Conservation (phyloP, 75 land plant genomes). For the Ceratopteris richardii region DNA sequence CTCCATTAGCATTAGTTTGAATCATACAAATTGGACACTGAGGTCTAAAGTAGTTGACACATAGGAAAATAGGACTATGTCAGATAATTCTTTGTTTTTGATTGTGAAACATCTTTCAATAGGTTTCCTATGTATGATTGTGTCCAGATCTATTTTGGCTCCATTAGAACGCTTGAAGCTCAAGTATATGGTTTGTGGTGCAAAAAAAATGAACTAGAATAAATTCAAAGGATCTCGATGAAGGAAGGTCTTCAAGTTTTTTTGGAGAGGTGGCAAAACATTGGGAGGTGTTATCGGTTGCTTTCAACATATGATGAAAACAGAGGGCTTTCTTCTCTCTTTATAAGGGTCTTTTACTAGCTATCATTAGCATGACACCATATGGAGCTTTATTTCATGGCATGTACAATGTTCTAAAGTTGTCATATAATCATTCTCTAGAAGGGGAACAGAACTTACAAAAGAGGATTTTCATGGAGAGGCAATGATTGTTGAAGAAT, state of each 20-base stretch:
- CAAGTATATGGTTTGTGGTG: constrained; percentile 81
- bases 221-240: constrained; percentile 43
- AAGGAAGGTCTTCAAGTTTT: constrained; percentile 73
- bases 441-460: constrained; percentile 50
- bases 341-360: constrained; percentile 62
- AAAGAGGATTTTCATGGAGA: constrained; percentile 10
- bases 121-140: constrained; percentile 76
- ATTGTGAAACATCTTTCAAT: constrained; percentile 77
- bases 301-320: constrained; percentile 59
- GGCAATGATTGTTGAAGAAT: too few species aligned
- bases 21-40: background rate
- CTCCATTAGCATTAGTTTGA: background rate
- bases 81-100: constrained; percentile 28
- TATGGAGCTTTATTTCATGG: constrained; percentile 86
- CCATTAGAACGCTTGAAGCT: constrained; percentile 88
- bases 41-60: background rate
- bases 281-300: too few species aligned
- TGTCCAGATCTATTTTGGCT: constrained; percentile 80
- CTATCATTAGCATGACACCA: constrained; percentile 66
- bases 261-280: constrained; percentile 98
- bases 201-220: constrained; percentile 43
- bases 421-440: constrained; percentile 61
- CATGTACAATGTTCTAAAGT: constrained; percentile 73
- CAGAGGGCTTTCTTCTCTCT: constrained; percentile 64
- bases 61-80: background rate